Evolutionary conservation across 73 alveolate species (phyloP).

Genomic region (Stentor roeselii): DNA sequence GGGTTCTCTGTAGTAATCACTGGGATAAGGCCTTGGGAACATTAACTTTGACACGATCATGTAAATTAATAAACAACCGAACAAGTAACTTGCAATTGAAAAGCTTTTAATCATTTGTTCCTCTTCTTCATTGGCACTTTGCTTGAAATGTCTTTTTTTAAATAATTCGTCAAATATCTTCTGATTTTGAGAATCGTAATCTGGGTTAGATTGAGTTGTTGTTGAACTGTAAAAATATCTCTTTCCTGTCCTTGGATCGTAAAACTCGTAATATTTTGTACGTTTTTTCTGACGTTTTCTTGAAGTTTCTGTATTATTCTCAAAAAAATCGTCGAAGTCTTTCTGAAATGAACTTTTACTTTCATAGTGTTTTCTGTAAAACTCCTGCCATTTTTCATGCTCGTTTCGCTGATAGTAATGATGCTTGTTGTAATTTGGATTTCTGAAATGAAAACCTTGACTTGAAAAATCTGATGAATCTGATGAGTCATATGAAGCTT

Average conservation of each 20-base stretch:
- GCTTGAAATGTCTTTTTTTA: no score
- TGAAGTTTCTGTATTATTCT: not conserved
- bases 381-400: not conserved
- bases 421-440: not conserved
- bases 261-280: constrained; percentile 1
- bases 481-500: not conserved
- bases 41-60: no score
- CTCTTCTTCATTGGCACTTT: no score
- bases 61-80: no score
- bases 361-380: not conserved
- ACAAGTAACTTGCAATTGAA: no score
- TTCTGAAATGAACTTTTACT: not conserved
- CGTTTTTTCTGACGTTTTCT: not conserved
- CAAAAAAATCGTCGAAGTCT: not conserved
- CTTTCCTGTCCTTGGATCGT: not conserved
- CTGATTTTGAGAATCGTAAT: not conserved
- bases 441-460: not conserved
- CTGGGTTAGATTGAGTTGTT: not conserved
- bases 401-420: not conserved
- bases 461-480: not conserved
- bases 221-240: not conserved
- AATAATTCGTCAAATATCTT: no score
- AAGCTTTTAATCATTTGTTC: no score
- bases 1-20: no score
- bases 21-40: no score